phyloP scores from a whole-genome alignment of 225 moss, liverwort and hornwort genomes.

The Sphagnum contortum region DNA sequence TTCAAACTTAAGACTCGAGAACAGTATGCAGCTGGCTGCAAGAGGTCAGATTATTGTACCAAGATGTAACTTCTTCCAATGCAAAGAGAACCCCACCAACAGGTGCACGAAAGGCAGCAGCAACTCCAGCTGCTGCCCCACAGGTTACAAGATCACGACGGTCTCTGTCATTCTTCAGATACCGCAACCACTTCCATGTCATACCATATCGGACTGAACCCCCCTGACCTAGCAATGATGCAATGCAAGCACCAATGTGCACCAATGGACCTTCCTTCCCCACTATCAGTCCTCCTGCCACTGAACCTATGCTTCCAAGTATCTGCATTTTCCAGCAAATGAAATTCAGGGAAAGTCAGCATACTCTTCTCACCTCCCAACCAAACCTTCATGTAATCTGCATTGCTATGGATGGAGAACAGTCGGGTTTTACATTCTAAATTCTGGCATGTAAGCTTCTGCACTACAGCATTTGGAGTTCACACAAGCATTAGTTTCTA shows the following conservation, averaged over 20 bases:
- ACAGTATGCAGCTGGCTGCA: too few relatives aligned
- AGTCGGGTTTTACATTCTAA: too few relatives aligned
- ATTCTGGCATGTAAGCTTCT: too few relatives aligned
- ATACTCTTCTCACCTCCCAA: too few relatives aligned
- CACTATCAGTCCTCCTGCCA: conserved; percentile 34
- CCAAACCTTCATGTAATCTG: too few relatives aligned
- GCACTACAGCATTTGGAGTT: too few relatives aligned
- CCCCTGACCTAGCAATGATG: conserved; percentile 37
- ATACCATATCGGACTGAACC: conserved; percentile 41
- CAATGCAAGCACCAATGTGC: conserved; percentile 45
- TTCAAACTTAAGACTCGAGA: too few relatives aligned
- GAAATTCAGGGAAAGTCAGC: too few relatives aligned
- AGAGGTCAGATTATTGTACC: conserved; percentile 9
- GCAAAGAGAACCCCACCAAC: conserved; percentile 51
- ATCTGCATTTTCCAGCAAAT: conserved; percentile 11
- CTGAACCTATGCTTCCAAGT: conserved; percentile 31
- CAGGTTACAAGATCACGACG: conserved; percentile 50
- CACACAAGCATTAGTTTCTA: too few relatives aligned
- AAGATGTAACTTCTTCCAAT: conserved; percentile 46
- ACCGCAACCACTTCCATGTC: conserved; percentile 31
- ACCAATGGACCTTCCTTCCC: conserved; percentile 50
- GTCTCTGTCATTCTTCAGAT: conserved; percentile 50
- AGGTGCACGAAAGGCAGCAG: conserved; percentile 46
- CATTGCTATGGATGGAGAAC: too few relatives aligned
- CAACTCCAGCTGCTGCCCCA: conserved; percentile 46